Conservation (phyloP, 2,329 filamentous ascomycete genomes). For the Endocalyx cinctus region DNA sequence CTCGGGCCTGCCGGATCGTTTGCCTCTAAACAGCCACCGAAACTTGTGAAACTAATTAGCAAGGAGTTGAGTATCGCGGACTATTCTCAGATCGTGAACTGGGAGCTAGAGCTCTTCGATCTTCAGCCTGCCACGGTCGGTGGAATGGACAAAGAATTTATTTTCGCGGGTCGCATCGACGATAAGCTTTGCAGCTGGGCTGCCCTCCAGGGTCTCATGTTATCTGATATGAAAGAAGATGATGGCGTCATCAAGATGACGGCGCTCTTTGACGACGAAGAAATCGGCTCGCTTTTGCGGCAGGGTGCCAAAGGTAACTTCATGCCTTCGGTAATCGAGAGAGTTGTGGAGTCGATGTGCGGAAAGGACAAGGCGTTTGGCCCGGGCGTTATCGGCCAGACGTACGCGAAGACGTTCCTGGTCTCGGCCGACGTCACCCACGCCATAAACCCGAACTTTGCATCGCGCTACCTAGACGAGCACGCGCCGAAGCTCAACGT, state of each 20-base stretch:
- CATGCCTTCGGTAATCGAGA: slow-evolving; percentile 74
- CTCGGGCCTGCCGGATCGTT: slow-evolving; percentile 69
- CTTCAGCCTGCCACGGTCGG: slow-evolving; percentile 77
- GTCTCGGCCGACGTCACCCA: slow-evolving; percentile 91
- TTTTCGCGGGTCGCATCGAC: slow-evolving; percentile 92
- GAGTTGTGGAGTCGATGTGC: slow-evolving; percentile 65
- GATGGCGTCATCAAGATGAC: slow-evolving; percentile 80
- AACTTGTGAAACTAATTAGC: slow-evolving; percentile 78
- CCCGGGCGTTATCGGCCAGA: slow-evolving; percentile 67
- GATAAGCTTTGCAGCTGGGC: slow-evolving; percentile 97
- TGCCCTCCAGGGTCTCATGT: slow-evolving; percentile 77
- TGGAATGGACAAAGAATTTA: slow-evolving; percentile 86
- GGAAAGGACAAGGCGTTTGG: slow-evolving; percentile 39
- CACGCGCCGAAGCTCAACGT: slow-evolving; percentile 87
- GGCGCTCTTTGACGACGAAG: slow-evolving; percentile 94
- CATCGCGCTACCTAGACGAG: slow-evolving; percentile 73
- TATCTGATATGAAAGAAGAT: slow-evolving; percentile 51
- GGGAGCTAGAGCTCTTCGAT: slow-evolving; percentile 96
- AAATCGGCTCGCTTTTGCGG: slow-evolving; percentile 85
- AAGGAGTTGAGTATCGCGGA: slow-evolving; percentile 70
- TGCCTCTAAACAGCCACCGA: slow-evolving; percentile 75
- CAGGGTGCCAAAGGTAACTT: slow-evolving; percentile 91
- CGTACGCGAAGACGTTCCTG: slow-evolving; percentile 87
- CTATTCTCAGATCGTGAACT: slow-evolving; percentile 77
- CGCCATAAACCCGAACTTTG: slow-evolving; percentile 92